Evolutionary conservation across 345 rosid species (phyloP), one percentile per base, ranked within the genome.

Genomic region (Acer yangbiense): DNA sequence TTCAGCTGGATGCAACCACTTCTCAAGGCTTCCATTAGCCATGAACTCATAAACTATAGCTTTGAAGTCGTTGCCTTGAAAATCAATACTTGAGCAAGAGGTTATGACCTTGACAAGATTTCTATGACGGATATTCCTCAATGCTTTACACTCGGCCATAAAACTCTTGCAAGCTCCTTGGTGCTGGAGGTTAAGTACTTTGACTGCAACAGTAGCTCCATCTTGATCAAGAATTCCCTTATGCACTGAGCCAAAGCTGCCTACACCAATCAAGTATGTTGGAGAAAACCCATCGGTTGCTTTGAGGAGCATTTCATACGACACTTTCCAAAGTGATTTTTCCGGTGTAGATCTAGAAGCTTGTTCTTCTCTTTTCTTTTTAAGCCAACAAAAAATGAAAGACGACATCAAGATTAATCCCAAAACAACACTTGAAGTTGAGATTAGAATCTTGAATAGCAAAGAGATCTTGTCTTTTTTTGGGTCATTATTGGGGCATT

Each of bases 1-100:
- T 20, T 3, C 1, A 3, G 21, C 1, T 0, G 50, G 64, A 65
- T 73, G 81, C 72, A 77, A 35, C 78, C 78, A 77, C 23, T 77
- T 77, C 5, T 77, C 78, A 21, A 81, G 66, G 69, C 80, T 81
- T 9, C 84, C 81, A 44, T 81, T 81, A 23, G 66, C 39, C 84
- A 55, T 68, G 54, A 61, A 68, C 72, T 68, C 84, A 3, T 72
- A 77, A n/a, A 77, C 69, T 7, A 77, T 10, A 27, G 81, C 78
- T 77, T 81, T 81, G 67, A 81, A 81, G 3, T 76, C 81, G 7
- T 77, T 73, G 7, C 78, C 84, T 20, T 65, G 70, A 48, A 62
- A 74, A 64, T 73, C 78, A 20, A 63, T 58, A 20, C 78, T 78
- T 1, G 85, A 73, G 25, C 78, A 77, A 21, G 76, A 60, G 6